Percentiles rank a stretch among this genome's conserved stretches.
Conservation (phyloP, 1,284 basidiomycete genomes). For the Tylopilus sp. region DNA sequence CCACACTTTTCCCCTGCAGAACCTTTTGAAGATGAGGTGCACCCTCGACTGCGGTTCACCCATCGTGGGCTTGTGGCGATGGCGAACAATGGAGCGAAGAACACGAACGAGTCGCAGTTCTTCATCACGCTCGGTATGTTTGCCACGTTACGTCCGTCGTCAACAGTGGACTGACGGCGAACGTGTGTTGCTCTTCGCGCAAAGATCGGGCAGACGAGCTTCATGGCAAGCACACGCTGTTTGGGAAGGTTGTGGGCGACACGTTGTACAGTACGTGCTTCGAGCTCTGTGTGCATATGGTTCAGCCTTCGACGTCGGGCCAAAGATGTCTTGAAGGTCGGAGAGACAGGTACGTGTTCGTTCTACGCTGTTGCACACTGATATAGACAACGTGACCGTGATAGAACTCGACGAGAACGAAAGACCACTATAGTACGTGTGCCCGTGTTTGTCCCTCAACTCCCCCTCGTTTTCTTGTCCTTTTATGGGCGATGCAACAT, state of each 20-base stretch:
- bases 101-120: conserved; percentile 88
- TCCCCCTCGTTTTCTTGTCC: neutral
- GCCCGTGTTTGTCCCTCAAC: neutral
- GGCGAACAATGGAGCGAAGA: conserved; percentile 85
- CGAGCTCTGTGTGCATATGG: neutral
- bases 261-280: conserved; percentile 77
- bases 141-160: neutral
- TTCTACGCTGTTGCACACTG: neutral
- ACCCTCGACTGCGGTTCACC: conserved; percentile 79
- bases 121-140: conserved; percentile 80
- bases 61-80: conserved; percentile 90
- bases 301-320: conserved; percentile 1
- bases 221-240: conserved; percentile 85
- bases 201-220: conserved; percentile 84
- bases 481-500: neutral
- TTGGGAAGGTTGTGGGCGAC: conserved; percentile 77
- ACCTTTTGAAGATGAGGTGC: conserved; percentile 91
- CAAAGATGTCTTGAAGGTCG: conserved; percentile 84
- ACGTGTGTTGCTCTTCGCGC: neutral
- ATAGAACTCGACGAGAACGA: conserved; percentile 81
- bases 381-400: neutral
- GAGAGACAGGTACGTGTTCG: conserved; percentile 64
- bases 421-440: conserved; percentile 77
- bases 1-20: conserved; percentile 41
- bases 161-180: neutral